These are phyloP conservation scores for Ganoderma lucidum DNA, from an alignment of 1,284 basidiomycete genomes.

Conservation along the genomic window DNA sequence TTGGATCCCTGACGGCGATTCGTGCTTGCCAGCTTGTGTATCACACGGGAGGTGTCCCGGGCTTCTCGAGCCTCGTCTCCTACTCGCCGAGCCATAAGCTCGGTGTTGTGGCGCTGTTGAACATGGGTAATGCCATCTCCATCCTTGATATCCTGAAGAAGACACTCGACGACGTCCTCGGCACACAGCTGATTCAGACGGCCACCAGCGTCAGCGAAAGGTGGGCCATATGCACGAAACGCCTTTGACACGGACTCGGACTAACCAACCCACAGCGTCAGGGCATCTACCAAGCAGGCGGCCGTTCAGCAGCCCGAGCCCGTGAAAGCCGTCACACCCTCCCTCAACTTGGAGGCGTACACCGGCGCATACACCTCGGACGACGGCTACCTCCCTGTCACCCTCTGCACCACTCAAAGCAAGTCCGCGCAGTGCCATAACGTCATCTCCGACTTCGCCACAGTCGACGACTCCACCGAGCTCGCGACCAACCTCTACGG, in stretches of 20 bases:
- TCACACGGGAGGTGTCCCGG: constrained; percentile 39
- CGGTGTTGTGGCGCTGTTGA: constrained; percentile 50
- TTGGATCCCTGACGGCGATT: neutral
- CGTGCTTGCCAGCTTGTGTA: constrained; percentile 28
- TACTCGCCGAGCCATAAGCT: constrained; percentile 44
- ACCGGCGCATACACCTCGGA: neutral
- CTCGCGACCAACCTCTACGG: constrained; percentile 27
- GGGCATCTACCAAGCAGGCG: neutral
- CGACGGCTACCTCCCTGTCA: constrained; percentile 40
- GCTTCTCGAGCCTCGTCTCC: constrained; percentile 48
- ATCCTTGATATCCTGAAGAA: constrained; percentile 39
- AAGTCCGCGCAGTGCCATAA: constrained; percentile 38
- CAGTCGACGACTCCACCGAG: constrained; percentile 7
- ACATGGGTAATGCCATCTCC: constrained; percentile 46
- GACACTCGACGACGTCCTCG: constrained; percentile 21
- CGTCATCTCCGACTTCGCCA: constrained; percentile 38
- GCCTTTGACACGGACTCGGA: neutral
- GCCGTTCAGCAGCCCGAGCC: neutral
- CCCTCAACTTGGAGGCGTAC: neutral
- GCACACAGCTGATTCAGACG: neutral
- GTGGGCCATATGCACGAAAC: neutral
- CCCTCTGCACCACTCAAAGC: constrained; percentile 42
- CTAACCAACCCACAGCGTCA: neutral
- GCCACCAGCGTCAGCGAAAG: neutral
- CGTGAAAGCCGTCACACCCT: neutral